Evolutionary conservation across 2,329 filamentous ascomycete genomes (phyloP), one percentile per base, ranked within the genome.

Genomic region (Botrytis cinerea): DNA sequence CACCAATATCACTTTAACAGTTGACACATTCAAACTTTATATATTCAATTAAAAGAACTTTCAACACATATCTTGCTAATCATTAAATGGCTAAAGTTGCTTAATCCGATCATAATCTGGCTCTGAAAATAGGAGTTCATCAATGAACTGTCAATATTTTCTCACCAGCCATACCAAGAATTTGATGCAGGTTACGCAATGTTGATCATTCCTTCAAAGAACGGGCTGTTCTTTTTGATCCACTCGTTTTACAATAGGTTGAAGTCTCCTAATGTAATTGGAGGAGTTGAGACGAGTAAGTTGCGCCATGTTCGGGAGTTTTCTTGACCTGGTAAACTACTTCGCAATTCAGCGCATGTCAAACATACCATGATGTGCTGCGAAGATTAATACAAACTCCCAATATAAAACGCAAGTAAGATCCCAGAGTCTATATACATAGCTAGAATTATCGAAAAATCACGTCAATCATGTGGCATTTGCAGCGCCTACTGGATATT

Each of bases 141-240:
- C 51, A 54, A 28, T 28, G 51, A 54, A 28, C 5, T 38, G 57
- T 38, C 25, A 28, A 60, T 18, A 20, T 20, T 59, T 10, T 59
- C 54, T 32, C 8, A 59, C 8, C 7, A 35, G 16, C 4, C 32
- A 32, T 32, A 32, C 4, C 32, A 32, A 2, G 32, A 32, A 32
- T 32, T 32, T 32, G 32, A 32, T 22, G 9, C 18, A 35, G 7
- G 12, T 20, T 9, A 40, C 25, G 22, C 4, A 14, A 40, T 25
- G 6, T 62, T 40, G 2, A 43, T 2, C 3, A 28, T 43, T 8
- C 7, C 25, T 6, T n/a, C 3, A 43, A 2, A 43, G 25, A 20
- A n/a, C 2, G n/a, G 9, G 1, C 6, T 43, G 16, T 28, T 18
- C 0, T n/a, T 28, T 25, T 43, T 28, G 1, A 1, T 28, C 1